Percentiles rank a stretch among this genome's conserved stretches.
These are phyloP conservation scores for Pythium rhizo-oryzae DNA, from an alignment of 352 stramenopile species.

Conservation along the genomic window DNA sequence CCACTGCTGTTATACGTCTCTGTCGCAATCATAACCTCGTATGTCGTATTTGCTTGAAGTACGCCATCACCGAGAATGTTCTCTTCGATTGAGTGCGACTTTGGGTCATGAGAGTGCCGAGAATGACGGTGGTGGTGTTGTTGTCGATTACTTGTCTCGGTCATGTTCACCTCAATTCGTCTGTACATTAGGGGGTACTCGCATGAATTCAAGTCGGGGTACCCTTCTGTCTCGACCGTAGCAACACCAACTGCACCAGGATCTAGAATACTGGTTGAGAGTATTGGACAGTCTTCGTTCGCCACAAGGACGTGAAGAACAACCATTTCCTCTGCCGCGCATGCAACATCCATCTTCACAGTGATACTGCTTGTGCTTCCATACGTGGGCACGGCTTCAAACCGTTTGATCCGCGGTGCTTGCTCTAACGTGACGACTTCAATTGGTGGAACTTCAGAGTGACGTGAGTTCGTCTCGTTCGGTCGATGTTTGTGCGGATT, in stretches of 20 bases:
- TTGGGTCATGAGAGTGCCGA: constrained; percentile 3
- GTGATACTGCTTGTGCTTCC: constrained; percentile 57
- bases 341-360: constrained; percentile 60
- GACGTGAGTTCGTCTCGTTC: constrained; percentile 29
- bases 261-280: constrained; percentile 22
- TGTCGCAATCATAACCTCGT: constrained; percentile 32
- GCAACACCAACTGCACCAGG: not conserved
- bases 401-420: constrained; percentile 45
- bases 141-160: constrained; percentile 1
- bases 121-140: constrained; percentile 19
- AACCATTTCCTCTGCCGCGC: constrained; percentile 45
- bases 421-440: constrained; percentile 54
- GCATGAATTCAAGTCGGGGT: not conserved
- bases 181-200: constrained; percentile 33
- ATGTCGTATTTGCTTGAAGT: constrained; percentile 33
- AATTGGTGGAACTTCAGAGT: constrained; percentile 40
- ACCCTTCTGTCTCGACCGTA: not conserved
- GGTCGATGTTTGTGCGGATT: constrained; percentile 62
- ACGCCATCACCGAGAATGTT: constrained; percentile 3
- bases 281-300: constrained; percentile 34
- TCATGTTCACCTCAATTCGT: constrained; percentile 34
- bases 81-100: constrained; percentile 27
- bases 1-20: constrained; percentile 35
- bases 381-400: constrained; percentile 51
- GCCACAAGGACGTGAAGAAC: constrained; percentile 62